Percentiles rank a stretch among this genome's conserved stretches.
phyloP scores from a whole-genome alignment of 2,329 filamentous ascomycete genomes.

The Diaporthe citriasiana region DNA sequence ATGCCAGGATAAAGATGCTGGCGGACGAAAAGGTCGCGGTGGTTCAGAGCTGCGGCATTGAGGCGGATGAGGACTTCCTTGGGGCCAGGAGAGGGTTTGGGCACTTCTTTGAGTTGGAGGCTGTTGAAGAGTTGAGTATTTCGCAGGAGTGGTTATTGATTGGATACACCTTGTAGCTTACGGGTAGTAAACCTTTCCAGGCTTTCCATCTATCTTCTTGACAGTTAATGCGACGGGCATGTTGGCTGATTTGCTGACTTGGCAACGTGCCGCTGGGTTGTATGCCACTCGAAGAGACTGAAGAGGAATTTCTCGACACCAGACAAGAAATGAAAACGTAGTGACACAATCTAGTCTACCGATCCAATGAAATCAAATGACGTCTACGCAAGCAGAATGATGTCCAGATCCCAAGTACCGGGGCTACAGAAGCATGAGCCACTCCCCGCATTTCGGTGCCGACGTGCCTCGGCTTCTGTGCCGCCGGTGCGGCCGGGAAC shows the following conservation, averaged over 20 bases:
- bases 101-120: slow-evolving; percentile 71
- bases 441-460: slow-evolving; percentile 30
- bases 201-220: slow-evolving; percentile 82
- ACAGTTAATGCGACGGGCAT: slow-evolving; percentile 74
- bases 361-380: background rate
- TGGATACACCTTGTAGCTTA: slow-evolving; percentile 52
- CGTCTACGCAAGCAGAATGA: background rate
- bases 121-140: slow-evolving; percentile 51
- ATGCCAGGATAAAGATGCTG: slow-evolving; percentile 92
- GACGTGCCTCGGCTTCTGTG: slow-evolving; percentile 28
- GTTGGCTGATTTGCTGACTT: slow-evolving; percentile 35
- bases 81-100: slow-evolving; percentile 73
- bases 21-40: slow-evolving; percentile 94
- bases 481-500: background rate
- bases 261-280: too few species aligned
- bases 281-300: background rate
- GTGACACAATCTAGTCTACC: background rate
- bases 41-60: slow-evolving; percentile 87
- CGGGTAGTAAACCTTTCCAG: slow-evolving; percentile 90
- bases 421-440: background rate
- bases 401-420: background rate
- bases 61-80: slow-evolving; percentile 82
- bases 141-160: background rate
- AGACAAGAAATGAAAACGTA: background rate
- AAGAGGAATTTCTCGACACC: background rate